A percentile compares a stretch with the other conserved stretches of the same genome.
phyloP scores from a whole-genome alignment of 2,329 filamentous ascomycete genomes.

The Fusarium nurragi region DNA sequence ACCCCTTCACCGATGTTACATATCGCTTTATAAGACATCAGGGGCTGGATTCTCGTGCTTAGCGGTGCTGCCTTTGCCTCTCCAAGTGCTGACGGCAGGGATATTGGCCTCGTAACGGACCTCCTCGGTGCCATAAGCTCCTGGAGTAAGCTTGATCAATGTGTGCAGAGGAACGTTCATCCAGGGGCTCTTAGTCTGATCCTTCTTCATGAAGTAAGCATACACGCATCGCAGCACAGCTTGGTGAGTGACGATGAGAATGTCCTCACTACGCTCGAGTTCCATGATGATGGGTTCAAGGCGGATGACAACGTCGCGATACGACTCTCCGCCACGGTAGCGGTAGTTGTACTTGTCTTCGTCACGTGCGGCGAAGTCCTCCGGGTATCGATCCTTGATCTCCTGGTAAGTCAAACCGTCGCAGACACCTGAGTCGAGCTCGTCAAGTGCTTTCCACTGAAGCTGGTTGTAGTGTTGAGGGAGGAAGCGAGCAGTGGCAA shows the following conservation, averaged over 20 bases:
- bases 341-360: constrained; percentile 99
- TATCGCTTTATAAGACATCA: constrained; percentile 45
- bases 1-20: background rate
- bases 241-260: constrained; percentile 97
- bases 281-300: constrained; percentile 99
- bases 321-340: constrained; percentile 93
- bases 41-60: constrained; percentile 77
- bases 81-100: constrained; percentile 94
- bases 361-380: constrained; percentile 94
- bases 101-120: constrained; percentile 90
- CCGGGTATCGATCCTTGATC: constrained; percentile 89
- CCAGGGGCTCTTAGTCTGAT: constrained; percentile 93
- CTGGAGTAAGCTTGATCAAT: constrained; percentile 93
- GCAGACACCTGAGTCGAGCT: constrained; percentile 95
- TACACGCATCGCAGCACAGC: constrained; percentile 97
- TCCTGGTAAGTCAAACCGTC: constrained; percentile 96
- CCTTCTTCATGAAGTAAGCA: constrained; percentile 98
- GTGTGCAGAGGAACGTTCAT: constrained; percentile 98
- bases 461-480: constrained; percentile 87
- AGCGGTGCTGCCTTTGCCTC: constrained; percentile 90
- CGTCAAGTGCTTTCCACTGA: constrained; percentile 98
- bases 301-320: constrained; percentile 96
- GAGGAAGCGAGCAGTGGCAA: constrained; percentile 87
- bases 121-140: constrained; percentile 93
- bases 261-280: constrained; percentile 93